Conservation (phyloP, 75 land plant species). For the Selaginella tamariscina region DNA sequence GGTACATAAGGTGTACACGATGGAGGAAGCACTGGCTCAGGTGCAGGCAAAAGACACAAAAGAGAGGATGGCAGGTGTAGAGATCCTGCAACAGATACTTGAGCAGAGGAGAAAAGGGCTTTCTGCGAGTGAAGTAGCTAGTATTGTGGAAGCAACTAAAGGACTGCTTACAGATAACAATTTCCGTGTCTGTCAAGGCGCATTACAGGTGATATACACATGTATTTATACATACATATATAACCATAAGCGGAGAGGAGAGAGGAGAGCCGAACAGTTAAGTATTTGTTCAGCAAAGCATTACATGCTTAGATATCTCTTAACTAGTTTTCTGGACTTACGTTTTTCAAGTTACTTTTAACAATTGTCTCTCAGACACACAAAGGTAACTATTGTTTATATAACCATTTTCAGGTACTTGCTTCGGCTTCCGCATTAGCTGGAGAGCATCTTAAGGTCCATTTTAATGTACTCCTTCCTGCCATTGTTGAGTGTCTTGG, state of each 20-base stretch:
- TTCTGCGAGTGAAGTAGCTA: slow-evolving; percentile 43
- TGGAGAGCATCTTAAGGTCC: slow-evolving; percentile 82
- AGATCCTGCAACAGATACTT: slow-evolving; percentile 68
- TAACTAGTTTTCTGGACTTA: too few species aligned
- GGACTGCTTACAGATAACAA: slow-evolving; percentile 75
- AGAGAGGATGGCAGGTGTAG: slow-evolving; percentile 96
- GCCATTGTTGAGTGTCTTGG: slow-evolving; percentile 88
- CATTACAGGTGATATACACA: too few species aligned
- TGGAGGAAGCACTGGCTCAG: slow-evolving; percentile 92
- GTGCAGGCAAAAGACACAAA: slow-evolving; percentile 92
- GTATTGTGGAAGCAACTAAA: slow-evolving; percentile 64
- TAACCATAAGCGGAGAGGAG: too few species aligned
- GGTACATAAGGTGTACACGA: too few species aligned
- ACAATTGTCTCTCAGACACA: too few species aligned
- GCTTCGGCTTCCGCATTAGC: slow-evolving; percentile 89
- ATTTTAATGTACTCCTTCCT: slow-evolving; percentile 78
- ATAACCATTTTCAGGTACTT: too few species aligned
- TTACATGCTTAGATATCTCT: too few species aligned
- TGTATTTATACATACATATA: too few species aligned
- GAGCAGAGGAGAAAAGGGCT: slow-evolving; percentile 58
- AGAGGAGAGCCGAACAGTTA: too few species aligned
- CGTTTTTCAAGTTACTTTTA: too few species aligned
- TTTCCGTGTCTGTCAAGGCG: slow-evolving; percentile 83
- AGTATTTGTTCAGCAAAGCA: too few species aligned
- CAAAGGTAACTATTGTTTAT: too few species aligned